phyloP scores from a whole-genome alignment of 176 grass and related monocot genomes.

The Carex littledalei region DNA sequence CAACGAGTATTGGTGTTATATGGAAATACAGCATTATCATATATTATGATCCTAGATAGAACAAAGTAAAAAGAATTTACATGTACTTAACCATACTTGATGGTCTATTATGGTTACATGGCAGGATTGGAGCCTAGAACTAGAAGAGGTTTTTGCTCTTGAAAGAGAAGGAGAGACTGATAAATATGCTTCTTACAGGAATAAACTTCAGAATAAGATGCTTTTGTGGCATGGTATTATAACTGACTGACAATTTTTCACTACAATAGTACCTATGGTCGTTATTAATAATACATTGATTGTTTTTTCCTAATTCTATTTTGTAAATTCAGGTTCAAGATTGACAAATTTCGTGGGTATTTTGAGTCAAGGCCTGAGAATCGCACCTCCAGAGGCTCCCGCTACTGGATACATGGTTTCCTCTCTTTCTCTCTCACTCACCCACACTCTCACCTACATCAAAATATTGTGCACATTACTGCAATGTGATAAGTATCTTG shows the following conservation, averaged over 20 bases:
- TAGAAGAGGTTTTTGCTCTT: conserved; percentile 85
- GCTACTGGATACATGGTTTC: conserved; percentile 90
- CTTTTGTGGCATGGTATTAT: conserved; percentile 83
- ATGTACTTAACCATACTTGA: background rate
- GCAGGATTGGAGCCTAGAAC: conserved; percentile 86
- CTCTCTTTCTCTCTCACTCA: background rate
- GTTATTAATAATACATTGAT: background rate
- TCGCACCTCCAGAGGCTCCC: conserved; percentile 90
- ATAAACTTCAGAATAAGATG: conserved; percentile 90
- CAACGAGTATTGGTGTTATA: background rate
- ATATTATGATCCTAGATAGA: background rate
- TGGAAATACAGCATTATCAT: background rate
- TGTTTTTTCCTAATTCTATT: conserved; percentile 4
- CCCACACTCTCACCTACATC: background rate
- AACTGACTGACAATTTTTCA: background rate
- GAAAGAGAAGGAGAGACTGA: conserved; percentile 79
- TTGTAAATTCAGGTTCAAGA: conserved; percentile 65
- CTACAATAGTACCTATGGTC: background rate
- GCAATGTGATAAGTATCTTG: background rate
- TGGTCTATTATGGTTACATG: conserved; percentile 16
- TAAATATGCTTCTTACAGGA: conserved; percentile 64
- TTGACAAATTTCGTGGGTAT: conserved; percentile 96
- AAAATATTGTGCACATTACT: background rate
- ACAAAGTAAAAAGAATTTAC: background rate
- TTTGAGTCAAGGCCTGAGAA: conserved; percentile 94